Evolutionary conservation across 139 green algal genomes (phyloP), one percentile per base, ranked within the genome.

Genomic region (Chlamydomonas sphaeroides): DNA sequence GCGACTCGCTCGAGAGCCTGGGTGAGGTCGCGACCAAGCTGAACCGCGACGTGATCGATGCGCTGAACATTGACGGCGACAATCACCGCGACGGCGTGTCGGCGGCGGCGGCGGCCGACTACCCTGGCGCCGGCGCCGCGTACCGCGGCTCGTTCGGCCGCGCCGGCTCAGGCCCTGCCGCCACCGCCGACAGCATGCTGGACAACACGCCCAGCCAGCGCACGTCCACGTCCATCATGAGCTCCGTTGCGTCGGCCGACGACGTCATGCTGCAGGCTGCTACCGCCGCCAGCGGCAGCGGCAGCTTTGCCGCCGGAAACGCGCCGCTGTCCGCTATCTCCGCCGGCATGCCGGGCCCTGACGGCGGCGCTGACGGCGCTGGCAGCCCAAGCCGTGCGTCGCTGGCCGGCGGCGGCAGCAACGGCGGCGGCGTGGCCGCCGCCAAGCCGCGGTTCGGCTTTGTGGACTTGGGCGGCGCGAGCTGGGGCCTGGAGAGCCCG

Each of bases 1-100:
- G 65, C 28, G 82, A 87, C 42, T 83, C 71, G 23, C 33, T 87
- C 25, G 82, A 87, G 38, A 84, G 73, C 82, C 56, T 83, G 36
- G 65, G 70, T 15, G 82, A 87, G 38, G 81, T 78, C 2, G 42
- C 75, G 57, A 79, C 38, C 28, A 32, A 81, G 48, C 39, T 85
- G 15, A 67, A 86, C 23, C 45, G 65, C n/a, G 80, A 80, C 6
- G 69, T 86, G 3, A 70, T 86, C 14, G 49, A 75, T 0, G 68
- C 70, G 0, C 42, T 86, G 41, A 62, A 82, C 35, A 41, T 82
- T 32, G 75, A 82, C 42, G 17, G 25, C 25, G 61, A 72, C 59
- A 35, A 30, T 20, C 65, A 21, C 21, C 35, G 17, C 35, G 28
- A 49, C 11, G 53, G 53, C 17, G 62, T 25, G n/a, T n/a, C n/a